A percentile compares a stretch with the other conserved stretches of the same genome.
These are phyloP conservation scores for Lodderomyces orthopsilosis DNA, from an alignment of 1,139 yeast species.

Conservation along the genomic window DNA sequence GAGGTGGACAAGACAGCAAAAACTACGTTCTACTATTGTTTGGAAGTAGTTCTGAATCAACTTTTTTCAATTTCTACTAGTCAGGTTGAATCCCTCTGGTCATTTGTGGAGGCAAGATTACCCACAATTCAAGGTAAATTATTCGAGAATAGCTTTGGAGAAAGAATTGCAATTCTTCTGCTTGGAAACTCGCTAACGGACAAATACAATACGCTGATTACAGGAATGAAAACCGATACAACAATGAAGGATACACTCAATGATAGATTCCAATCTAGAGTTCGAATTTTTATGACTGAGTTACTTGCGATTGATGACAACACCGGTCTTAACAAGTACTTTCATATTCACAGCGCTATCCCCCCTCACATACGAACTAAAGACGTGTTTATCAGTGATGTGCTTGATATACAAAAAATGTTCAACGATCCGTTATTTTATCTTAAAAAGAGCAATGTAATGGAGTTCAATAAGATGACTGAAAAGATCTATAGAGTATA, in stretches of 20 bases:
- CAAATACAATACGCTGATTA: constrained; percentile 19
- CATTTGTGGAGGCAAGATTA: constrained; percentile 34
- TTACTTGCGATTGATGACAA: constrained; percentile 42
- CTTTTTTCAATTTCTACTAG: constrained; percentile 22
- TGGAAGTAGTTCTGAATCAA: constrained; percentile 21
- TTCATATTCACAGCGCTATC: constrained; percentile 28
- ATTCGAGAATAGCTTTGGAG: constrained; percentile 28
- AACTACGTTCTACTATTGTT: constrained; percentile 22
- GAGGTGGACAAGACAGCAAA: constrained; percentile 17
- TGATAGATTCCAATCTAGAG: constrained; percentile 37
- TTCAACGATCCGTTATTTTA: constrained; percentile 38
- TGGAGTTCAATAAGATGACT: constrained; percentile 22
- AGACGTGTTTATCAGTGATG: constrained; percentile 32
- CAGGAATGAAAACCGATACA: constrained; percentile 24
- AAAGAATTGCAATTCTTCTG: constrained; percentile 40
- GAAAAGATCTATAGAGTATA: constrained; percentile 27
- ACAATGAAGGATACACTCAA: constrained; percentile 39
- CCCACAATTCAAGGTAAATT: constrained; percentile 20
- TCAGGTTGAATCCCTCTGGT: constrained; percentile 32
- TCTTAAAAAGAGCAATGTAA: constrained; percentile 22
- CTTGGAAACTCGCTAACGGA: constrained; percentile 41
- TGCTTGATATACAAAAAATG: constrained; percentile 29
- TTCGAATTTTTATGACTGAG: constrained; percentile 33
- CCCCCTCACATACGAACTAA: constrained; percentile 15
- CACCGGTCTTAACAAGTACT: constrained; percentile 46